A percentile compares a stretch with the other conserved stretches of the same genome.
Evolutionary conservation across 306 rosid genomes (phyloP).

Genomic region (Chamaecrista fasciculata): DNA sequence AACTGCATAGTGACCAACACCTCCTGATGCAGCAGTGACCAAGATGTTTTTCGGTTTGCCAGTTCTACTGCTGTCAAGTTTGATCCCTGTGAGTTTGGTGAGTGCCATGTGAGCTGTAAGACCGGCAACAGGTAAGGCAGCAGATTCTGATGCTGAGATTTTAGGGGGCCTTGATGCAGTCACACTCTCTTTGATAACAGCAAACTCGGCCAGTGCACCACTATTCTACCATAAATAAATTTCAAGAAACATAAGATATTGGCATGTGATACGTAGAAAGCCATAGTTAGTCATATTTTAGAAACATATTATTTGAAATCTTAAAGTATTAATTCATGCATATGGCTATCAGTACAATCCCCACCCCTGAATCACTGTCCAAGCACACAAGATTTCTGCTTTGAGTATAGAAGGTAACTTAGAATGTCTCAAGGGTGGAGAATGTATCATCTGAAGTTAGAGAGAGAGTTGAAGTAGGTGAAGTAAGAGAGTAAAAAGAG

Average conservation of each 20-base stretch:
- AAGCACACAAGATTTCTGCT: too few species aligned
- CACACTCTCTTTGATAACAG: constrained; percentile 44
- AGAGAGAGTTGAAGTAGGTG: too few species aligned
- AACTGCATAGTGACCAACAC: constrained; percentile 80
- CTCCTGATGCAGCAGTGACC: constrained; percentile 88
- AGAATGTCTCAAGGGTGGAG: too few species aligned
- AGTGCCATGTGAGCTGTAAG: constrained; percentile 66
- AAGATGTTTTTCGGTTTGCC: constrained; percentile 50
- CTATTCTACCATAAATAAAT: constrained; percentile 45
- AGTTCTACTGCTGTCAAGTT: constrained; percentile 53
- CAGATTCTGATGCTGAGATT: constrained; percentile 54
- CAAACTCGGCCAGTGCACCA: constrained; percentile 76
- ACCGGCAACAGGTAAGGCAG: constrained; percentile 65
- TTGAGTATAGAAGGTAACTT: too few species aligned
- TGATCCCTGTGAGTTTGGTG: constrained; percentile 48
- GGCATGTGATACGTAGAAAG: neutral
- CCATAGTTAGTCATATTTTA: neutral
- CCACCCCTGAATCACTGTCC: neutral
- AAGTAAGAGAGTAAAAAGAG: too few species aligned
- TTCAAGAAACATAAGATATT: neutral
- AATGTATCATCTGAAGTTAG: too few species aligned
- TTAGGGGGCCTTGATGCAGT: constrained; percentile 50
- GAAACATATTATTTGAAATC: neutral
- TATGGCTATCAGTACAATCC: neutral
- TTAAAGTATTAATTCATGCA: neutral